Evolutionary conservation across 306 rosid genomes (phyloP).

Genomic region (Cucumis sativus): Cucumber_9930_V3 NC_026657.2:12877501-12878000

Average conservation of each 20-base stretch:
- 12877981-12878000: conserved; percentile 74
- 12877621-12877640: no score
- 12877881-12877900: conserved; percentile 29
- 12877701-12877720: conserved; percentile 69
- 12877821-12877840: conserved; percentile 61
- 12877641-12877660: no score
- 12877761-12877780: conserved; percentile 40
- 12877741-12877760: conserved; percentile 67
- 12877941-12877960: conserved; percentile 85
- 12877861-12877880: conserved; percentile 67
- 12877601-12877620: no score
- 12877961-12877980: conserved; percentile 58
- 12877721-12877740: conserved; percentile 80
- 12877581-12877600: no score
- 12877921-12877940: conserved; percentile 88
- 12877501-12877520: no score
- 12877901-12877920: conserved; percentile 72
- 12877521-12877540: no score
- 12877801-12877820: conserved; percentile 77
- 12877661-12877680: no score
- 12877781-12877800: conserved; percentile 61
- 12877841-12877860: conserved; percentile 62
- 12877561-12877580: no score
- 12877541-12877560: no score
- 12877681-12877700: conserved; percentile 44